Evolutionary conservation across 306 rosid genomes (phyloP), one percentile per base, ranked within the genome.

Genomic region (Cucurbita moschata): DNA sequence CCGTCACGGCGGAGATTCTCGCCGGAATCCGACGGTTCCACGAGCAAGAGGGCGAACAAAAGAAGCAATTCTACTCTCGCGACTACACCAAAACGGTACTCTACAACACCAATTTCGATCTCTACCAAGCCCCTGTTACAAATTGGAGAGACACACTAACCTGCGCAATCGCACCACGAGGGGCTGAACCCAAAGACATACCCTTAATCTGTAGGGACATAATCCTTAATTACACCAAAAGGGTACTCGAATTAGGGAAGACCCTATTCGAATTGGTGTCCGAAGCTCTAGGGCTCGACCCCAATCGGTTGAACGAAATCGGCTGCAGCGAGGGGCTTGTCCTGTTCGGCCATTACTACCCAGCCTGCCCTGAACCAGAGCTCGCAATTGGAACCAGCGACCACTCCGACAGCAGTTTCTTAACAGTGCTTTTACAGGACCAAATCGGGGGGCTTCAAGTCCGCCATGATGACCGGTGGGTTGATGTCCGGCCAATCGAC

Each of bases 351-450:
- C 87, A 88, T 58, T 88, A 86, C 81, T 90, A 85, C 77, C 96
- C 91, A 54, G 49, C 87, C 18, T 88, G 96, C 75, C 93, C 87
- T n/a, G 74, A 85, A 50, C 93, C 93, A 50, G 77, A 88, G 35
- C 52, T 86, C 5, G 78, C 89, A 0, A 11, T 85, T 77, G 91
- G 91, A 38, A 56, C 79, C 11, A 76, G 63, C 53, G 43, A 63
- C 8, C 78, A 75, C 10, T 59, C 72, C 13, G 78, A 75, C 52
- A 55, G 52, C 16, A 37, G 50, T 21, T 75, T 75, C 60, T 21
- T 75, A 7, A 75, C 78, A 0, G 62, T 75, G 47, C 71, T 75
- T 4, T 19, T 61, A 10, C 78, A 75, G 63, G 78, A 75, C 61
- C 71, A 75, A 75, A 62, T 61, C 39, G 78, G 78, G 8, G 78